Base-by-base conservation (phyloP, 2,329 filamentous ascomycete species). In the Emergomyces orientalis region DNA sequence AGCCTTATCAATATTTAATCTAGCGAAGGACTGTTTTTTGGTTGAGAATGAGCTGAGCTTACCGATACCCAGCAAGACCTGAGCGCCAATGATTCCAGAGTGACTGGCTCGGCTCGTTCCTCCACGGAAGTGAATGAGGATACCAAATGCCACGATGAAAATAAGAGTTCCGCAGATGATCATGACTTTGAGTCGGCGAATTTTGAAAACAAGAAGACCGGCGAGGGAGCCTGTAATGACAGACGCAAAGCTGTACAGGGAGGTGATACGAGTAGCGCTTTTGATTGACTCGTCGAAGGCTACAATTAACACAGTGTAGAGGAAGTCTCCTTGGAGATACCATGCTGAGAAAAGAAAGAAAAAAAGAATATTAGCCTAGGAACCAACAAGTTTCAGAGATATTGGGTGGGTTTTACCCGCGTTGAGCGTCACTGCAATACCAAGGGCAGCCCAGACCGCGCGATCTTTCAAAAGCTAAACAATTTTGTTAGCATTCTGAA, bases 111-210 rank as follows among this genome's bases (percentile, higher is more conserved):
- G 43, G 1, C 71, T 74, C 0, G 76, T 69, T 6, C 80, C 79
- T 43, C 85, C 85, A n/a, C 86, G 83, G 76, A 79, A 88, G 67
- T 79, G 78, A 69, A 88, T 87, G 22, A 88, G 76, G 0, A 88
- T 78, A 11, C 85, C 86, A 65, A 87, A 88, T 0, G 85, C 84
- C n/a, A 86, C 82, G 68, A 85, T 77, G 75, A 85, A 88, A 1
- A 88, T 76, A 9, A 76, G 73, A 1, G 84, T 86, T 41, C 86
- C 86, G 34, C 75, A 74, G 47, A 88, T 72, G 69, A 88, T 86
- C 71, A 88, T 86, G n/a, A 78, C 71, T 69, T 88, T 88, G 69
- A 87, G 79, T 30, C 81, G 82, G 61, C 84, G 81, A 30, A 86
- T 77, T 62, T 78, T 79, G 75, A 78, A 81, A 47, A 88, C 81